A percentile compares a stretch with the other conserved stretches of the same genome.
Conservation (phyloP, 441 rosid genomes). For the Corymbia calophylla region DNA sequence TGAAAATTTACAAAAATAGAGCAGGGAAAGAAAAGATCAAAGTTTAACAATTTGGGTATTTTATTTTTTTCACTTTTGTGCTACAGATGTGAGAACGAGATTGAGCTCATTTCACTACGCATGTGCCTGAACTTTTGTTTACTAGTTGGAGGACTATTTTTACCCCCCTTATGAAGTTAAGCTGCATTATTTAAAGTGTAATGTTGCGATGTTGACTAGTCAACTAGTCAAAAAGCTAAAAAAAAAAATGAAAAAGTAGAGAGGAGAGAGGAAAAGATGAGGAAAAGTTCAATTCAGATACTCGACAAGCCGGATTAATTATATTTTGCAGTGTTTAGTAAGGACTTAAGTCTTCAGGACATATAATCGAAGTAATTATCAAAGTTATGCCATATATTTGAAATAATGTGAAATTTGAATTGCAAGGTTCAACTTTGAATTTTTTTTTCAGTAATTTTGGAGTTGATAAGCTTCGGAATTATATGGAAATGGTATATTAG, state of each 20-base stretch:
- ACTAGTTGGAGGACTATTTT: background rate
- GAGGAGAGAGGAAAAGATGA: background rate
- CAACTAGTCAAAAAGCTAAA: background rate
- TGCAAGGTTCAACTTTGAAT: too few relatives aligned
- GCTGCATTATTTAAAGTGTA: background rate
- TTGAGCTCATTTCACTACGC: background rate
- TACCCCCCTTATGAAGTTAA: background rate
- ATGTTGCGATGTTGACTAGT: background rate
- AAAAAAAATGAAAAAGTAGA: background rate
- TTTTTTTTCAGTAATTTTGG: too few relatives aligned
- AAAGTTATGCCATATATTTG: too few relatives aligned
- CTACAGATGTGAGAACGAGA: background rate
- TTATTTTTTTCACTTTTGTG: background rate
- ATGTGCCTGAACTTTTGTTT: background rate
- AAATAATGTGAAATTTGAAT: too few relatives aligned
- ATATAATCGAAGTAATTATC: too few relatives aligned
- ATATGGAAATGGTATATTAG: too few relatives aligned
- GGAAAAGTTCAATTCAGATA: background rate
- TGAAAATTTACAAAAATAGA: too few relatives aligned
- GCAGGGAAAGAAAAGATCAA: too few relatives aligned
- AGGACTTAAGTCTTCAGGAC: background rate
- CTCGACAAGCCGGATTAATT: accelerated
- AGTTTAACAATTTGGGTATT: too few relatives aligned
- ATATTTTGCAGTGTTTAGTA: background rate
- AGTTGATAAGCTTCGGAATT: too few relatives aligned